phyloP scores from a whole-genome alignment of 805 yeast species.

The Metschnikowia gelsemii region DNA sequence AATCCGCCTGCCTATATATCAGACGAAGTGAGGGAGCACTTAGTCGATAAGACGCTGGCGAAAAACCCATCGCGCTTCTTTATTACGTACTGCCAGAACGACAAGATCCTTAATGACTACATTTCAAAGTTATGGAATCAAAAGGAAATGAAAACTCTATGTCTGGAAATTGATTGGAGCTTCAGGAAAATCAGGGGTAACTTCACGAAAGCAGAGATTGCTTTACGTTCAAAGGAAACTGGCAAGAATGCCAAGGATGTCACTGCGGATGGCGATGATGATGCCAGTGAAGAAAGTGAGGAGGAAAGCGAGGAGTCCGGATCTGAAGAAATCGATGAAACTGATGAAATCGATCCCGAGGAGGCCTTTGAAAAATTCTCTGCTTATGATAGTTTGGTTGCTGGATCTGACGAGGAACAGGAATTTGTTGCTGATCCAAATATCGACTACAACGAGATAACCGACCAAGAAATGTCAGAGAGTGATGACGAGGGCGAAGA shows the following conservation, averaged over 20 bases:
- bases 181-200: conserved; percentile 49
- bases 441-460: conserved; percentile 55
- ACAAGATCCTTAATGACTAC: conserved; percentile 43
- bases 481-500: conserved; percentile 10
- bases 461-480: conserved; percentile 62
- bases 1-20: conserved; percentile 38
- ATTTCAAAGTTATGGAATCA: conserved; percentile 50
- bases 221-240: conserved; percentile 23
- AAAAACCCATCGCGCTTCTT: conserved; percentile 50
- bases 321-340: conserved; percentile 17
- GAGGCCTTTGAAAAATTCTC: conserved; percentile 34
- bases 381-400: conserved; percentile 40
- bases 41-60: conserved; percentile 28
- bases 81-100: conserved; percentile 39
- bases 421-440: conserved; percentile 33
- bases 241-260: conserved; percentile 24
- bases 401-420: conserved; percentile 44
- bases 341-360: conserved; percentile 23
- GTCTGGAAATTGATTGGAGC: conserved; percentile 43
- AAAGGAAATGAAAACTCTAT: conserved; percentile 35
- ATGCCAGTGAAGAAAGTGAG: conserved; percentile 15
- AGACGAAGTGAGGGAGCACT: conserved; percentile 25
- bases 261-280: conserved; percentile 17
- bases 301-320: conserved; percentile 21
- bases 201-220: conserved; percentile 38